These are phyloP conservation scores for Gliomastix tumulicola DNA, from an alignment of 2,329 filamentous ascomycete species.

Conservation along the genomic window DNA sequence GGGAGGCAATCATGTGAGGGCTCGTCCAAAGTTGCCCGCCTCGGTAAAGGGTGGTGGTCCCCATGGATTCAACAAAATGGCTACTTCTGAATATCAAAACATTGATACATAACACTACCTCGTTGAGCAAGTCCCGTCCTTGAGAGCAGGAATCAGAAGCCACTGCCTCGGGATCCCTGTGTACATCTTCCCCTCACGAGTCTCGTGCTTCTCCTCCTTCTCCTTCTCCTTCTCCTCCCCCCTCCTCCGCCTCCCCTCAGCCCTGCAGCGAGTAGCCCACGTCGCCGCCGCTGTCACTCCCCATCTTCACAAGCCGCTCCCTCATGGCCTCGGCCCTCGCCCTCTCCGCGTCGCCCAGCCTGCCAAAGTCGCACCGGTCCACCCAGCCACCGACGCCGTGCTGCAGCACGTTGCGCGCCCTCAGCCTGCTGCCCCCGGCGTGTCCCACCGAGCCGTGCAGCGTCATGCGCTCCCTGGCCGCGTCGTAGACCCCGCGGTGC, in stretches of 20 bases:
- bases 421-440: slow-evolving; percentile 39
- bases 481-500: slow-evolving; percentile 62
- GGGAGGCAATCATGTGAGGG: too few species aligned
- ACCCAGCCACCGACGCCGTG: slow-evolving; percentile 67
- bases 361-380: slow-evolving; percentile 46
- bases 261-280: slow-evolving; percentile 58
- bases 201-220: too few species aligned
- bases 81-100: too few species aligned
- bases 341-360: slow-evolving; percentile 33
- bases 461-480: slow-evolving; percentile 55
- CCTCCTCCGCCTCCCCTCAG: slow-evolving; percentile 18
- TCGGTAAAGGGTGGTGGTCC: too few species aligned
- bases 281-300: slow-evolving; percentile 48
- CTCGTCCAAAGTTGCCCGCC: too few species aligned
- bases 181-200: too few species aligned
- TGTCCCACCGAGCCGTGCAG: slow-evolving; percentile 68
- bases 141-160: too few species aligned
- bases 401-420: slow-evolving; percentile 68
- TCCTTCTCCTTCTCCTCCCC: slow-evolving; percentile 2
- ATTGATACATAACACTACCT: too few species aligned
- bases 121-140: too few species aligned
- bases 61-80: too few species aligned
- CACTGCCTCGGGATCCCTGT: too few species aligned
- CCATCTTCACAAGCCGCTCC: slow-evolving; percentile 53
- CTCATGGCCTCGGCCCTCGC: slow-evolving; percentile 57